Evolutionary conservation across 768 basidiomycete species (phyloP).

Genomic region (Cystobasidium ongulense): DNA sequence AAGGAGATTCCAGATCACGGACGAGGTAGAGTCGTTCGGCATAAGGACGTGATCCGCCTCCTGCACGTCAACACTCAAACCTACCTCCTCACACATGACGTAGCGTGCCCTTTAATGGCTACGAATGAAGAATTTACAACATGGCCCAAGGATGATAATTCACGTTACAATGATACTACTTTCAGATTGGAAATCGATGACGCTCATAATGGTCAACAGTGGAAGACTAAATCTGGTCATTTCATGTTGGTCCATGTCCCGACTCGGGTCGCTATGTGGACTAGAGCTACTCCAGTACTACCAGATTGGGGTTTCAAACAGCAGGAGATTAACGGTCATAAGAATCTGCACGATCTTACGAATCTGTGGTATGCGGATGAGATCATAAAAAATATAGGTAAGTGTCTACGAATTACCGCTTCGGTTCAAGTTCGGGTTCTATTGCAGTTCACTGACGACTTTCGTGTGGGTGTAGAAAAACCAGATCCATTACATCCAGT

Average conservation of each 20-base stretch:
- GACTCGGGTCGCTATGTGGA: conserved; percentile 91
- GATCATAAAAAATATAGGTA: conserved; percentile 65
- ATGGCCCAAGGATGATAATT: conserved; percentile 50
- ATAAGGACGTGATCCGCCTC: conserved; percentile 79
- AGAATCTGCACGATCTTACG: conserved; percentile 70
- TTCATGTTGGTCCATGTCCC: conserved; percentile 82
- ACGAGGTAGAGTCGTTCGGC: conserved; percentile 80
- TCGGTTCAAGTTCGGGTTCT: too few relatives aligned
- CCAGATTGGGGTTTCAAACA: conserved; percentile 97
- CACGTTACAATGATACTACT: conserved; percentile 75
- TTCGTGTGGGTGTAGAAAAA: conserved; percentile 6
- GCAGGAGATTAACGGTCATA: conserved; percentile 96
- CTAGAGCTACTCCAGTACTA: conserved; percentile 62
- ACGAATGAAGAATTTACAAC: conserved; percentile 99
- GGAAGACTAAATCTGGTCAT: conserved; percentile 88
- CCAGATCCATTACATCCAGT: conserved; percentile 50
- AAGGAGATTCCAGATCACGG: conserved; percentile 89
- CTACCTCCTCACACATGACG: conserved; percentile 85
- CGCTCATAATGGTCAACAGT: conserved; percentile 66
- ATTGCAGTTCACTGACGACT: background rate
- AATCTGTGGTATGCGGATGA: conserved; percentile 84
- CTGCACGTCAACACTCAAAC: conserved; percentile 77
- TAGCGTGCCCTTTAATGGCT: conserved; percentile 90
- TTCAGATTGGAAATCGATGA: conserved; percentile 70
- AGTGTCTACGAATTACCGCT: conserved; percentile 43